phyloP scores from a whole-genome alignment of 192 early-diverging fungal species.

The Gaertneriomyces semiglobifer region DNA sequence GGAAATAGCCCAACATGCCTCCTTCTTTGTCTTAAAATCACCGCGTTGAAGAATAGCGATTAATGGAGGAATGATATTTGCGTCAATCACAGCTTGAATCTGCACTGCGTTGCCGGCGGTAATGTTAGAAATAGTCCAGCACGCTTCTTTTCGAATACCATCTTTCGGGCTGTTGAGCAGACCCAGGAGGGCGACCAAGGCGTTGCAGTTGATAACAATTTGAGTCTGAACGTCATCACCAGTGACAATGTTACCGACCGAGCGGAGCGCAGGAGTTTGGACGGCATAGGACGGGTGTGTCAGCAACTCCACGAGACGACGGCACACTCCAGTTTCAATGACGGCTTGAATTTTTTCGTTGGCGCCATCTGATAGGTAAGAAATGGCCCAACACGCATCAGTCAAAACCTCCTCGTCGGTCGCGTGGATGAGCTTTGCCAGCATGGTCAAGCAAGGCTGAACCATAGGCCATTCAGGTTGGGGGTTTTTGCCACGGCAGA shows the following conservation, averaged over 20 bases:
- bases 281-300: constrained; percentile 78
- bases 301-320: constrained; percentile 90
- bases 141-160: constrained; percentile 96
- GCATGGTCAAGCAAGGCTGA: constrained; percentile 74
- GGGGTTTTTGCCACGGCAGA: constrained; percentile 97
- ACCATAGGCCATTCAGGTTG: constrained; percentile 84
- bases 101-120: constrained; percentile 91
- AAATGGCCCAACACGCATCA: constrained; percentile 99
- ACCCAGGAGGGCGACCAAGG: constrained; percentile 71
- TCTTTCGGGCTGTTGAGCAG: constrained; percentile 89
- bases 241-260: constrained; percentile 98
- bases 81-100: constrained; percentile 94
- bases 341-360: constrained; percentile 99
- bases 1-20: constrained; percentile 99
- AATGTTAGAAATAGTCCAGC: constrained; percentile 99
- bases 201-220: constrained; percentile 88
- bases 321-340: constrained; percentile 90
- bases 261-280: constrained; percentile 94
- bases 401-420: constrained; percentile 94
- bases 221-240: constrained; percentile 98
- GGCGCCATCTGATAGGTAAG: constrained; percentile 95
- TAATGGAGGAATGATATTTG: constrained; percentile 88
- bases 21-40: constrained; percentile 98
- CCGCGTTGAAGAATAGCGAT: constrained; percentile 80
- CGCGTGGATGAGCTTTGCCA: constrained; percentile 87